Conservation (phyloP, 2,329 filamentous ascomycete species). For the Hypoxylon sp. region DNA sequence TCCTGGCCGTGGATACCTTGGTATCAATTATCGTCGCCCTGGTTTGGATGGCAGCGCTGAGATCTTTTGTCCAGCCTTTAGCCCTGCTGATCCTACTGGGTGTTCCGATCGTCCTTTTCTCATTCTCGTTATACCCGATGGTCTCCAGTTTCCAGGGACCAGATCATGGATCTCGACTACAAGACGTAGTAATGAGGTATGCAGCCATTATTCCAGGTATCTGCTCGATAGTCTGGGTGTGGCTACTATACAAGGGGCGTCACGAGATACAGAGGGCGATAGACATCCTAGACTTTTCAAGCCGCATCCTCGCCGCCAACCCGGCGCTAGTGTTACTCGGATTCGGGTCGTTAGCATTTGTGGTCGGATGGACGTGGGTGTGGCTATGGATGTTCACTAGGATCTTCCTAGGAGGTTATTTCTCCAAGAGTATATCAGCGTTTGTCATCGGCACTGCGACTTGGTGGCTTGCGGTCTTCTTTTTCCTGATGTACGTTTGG, state of each 20-base stretch:
- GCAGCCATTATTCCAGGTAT: slow-evolving; percentile 82
- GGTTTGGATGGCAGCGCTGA: slow-evolving; percentile 88
- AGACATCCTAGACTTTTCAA: slow-evolving; percentile 91
- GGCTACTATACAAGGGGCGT: slow-evolving; percentile 84
- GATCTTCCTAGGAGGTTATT: slow-evolving; percentile 93
- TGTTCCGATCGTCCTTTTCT: slow-evolving; percentile 87
- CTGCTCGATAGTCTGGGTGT: slow-evolving; percentile 83
- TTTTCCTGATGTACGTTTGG: slow-evolving; percentile 96
- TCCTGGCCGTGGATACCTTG: slow-evolving; percentile 91
- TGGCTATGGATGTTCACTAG: slow-evolving; percentile 98
- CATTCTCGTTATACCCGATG: slow-evolving; percentile 92
- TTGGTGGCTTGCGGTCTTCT: slow-evolving; percentile 96
- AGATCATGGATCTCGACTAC: slow-evolving; percentile 81
- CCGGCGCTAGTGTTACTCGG: slow-evolving; percentile 87
- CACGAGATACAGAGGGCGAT: slow-evolving; percentile 86
- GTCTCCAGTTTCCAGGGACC: slow-evolving; percentile 88
- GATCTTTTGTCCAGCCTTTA: slow-evolving; percentile 88
- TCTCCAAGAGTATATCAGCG: slow-evolving; percentile 71
- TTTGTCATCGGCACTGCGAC: slow-evolving; percentile 90
- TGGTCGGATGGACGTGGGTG: slow-evolving; percentile 92
- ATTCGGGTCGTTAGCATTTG: slow-evolving; percentile 79
- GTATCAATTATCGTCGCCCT: slow-evolving; percentile 91
- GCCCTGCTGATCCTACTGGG: slow-evolving; percentile 85
- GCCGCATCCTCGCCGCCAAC: slow-evolving; percentile 87
- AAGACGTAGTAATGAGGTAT: slow-evolving; percentile 92